phyloP scores from a whole-genome alignment of 768 basidiomycete species.

The Naganishia randhawae region DNA sequence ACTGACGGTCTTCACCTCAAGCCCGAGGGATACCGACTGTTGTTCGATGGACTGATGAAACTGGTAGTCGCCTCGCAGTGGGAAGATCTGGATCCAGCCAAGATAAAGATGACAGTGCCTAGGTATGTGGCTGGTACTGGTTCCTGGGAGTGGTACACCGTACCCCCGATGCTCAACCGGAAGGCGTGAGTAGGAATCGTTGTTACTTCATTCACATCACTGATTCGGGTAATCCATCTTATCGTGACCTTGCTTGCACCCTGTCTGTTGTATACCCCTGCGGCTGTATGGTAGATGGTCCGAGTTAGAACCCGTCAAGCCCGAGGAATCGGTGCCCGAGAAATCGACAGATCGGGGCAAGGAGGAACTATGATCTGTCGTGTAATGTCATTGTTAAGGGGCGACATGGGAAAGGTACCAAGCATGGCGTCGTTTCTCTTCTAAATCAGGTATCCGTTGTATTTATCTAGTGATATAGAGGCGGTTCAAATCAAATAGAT shows the following conservation, averaged over 20 bases:
- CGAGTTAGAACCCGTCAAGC: not conserved
- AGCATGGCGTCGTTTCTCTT: too few species aligned
- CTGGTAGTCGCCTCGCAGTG: constrained; percentile 52
- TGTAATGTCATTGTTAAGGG: too few species aligned
- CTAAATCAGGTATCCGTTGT: too few species aligned
- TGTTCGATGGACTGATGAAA: constrained; percentile 63
- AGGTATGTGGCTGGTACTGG: constrained; percentile 53
- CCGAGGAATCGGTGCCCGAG: not conserved
- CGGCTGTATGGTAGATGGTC: not conserved
- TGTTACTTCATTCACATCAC: not conserved
- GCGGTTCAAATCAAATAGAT: too few species aligned
- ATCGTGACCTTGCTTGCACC: not conserved
- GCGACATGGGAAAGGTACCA: too few species aligned
- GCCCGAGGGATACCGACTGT: constrained; percentile 67
- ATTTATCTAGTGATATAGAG: too few species aligned
- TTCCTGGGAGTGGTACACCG: constrained; percentile 59
- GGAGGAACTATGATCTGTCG: not conserved
- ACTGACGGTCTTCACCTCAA: constrained; percentile 78
- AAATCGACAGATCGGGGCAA: not conserved
- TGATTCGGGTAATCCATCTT: not conserved
- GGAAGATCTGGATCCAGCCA: constrained; percentile 16
- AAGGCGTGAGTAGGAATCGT: not conserved
- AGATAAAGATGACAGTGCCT: constrained; percentile 63
- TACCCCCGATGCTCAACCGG: constrained; percentile 59
- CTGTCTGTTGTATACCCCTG: not conserved